phyloP scores from a whole-genome alignment of 345 rosid genomes.

The Eucalyptus guilfoylei region DNA sequence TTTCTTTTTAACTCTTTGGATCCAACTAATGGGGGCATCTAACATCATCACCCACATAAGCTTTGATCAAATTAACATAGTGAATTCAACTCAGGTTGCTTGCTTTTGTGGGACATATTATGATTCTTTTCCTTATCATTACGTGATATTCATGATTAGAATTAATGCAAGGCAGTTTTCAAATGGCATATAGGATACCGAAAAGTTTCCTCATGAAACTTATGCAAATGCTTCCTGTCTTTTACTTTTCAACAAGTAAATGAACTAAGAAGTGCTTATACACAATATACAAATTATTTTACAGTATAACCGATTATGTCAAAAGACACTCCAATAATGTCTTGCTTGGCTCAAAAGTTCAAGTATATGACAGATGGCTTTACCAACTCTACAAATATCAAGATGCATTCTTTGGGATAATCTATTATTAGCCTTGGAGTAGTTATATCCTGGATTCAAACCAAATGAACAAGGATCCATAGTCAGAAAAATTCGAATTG shows the following conservation, averaged over 20 bases:
- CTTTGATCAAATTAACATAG: not conserved
- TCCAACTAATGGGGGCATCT: not conserved
- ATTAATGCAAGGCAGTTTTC: not conserved
- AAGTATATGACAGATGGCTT: not conserved
- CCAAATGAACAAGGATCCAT: not conserved
- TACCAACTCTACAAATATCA: not conserved
- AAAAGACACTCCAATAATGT: not conserved
- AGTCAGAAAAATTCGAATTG: no score
- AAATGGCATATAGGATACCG: not conserved
- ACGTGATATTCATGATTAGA: not conserved
- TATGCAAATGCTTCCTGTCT: not conserved
- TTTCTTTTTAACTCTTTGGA: no score
- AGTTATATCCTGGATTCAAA: not conserved
- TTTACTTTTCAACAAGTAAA: not conserved
- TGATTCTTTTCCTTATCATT: not conserved
- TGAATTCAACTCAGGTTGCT: not conserved
- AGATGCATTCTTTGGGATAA: not conserved
- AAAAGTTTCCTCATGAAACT: not conserved
- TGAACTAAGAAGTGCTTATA: not conserved
- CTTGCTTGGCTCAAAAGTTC: not conserved
- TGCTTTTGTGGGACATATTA: no score
- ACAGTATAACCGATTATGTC: accelerated
- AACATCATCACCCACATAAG: not conserved
- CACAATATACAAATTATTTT: not conserved
- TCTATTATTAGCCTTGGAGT: not conserved